Evolutionary conservation across 805 yeast genomes (phyloP).

Genomic region (Debaryomyces prosopidis): DNA sequence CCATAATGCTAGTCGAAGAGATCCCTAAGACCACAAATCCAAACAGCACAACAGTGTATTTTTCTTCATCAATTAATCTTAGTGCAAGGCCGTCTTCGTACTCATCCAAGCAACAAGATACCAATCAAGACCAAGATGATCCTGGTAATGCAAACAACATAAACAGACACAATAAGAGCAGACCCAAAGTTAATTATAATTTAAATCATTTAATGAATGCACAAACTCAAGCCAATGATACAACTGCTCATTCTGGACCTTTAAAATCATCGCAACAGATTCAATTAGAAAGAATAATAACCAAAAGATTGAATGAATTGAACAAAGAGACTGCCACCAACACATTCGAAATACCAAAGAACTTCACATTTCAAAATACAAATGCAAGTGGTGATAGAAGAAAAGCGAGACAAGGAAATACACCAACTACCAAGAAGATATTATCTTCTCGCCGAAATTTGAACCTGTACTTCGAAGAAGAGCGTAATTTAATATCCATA

Average conservation of each 20-base stretch:
- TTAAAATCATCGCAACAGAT: conserved; percentile 43
- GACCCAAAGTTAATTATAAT: conserved; percentile 46
- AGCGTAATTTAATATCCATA: conserved; percentile 41
- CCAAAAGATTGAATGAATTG: conserved; percentile 36
- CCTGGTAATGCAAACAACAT: conserved; percentile 13
- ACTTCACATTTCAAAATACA: conserved; percentile 34
- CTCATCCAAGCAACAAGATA: conserved; percentile 5
- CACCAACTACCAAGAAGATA: conserved; percentile 44
- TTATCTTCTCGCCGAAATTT: conserved; percentile 43
- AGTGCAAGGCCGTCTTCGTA: conserved; percentile 36
- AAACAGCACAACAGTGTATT: conserved; percentile 38
- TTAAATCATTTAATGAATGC: conserved; percentile 43
- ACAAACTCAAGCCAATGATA: conserved; percentile 33
- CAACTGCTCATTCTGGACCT: conserved; percentile 29
- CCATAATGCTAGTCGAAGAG: conserved; percentile 43
- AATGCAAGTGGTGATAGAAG: conserved; percentile 24
- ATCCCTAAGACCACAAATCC: conserved; percentile 34
- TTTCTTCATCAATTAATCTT: conserved; percentile 41
- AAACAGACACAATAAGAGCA: conserved; percentile 24
- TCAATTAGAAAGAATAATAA: conserved; percentile 39
- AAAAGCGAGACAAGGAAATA: conserved; percentile 38
- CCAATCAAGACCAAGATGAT: conserved; percentile 15
- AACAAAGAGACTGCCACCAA: conserved; percentile 29
- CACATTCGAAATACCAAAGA: conserved; percentile 44
- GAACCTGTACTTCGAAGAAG: conserved; percentile 47